Base-by-base conservation (phyloP, 805 yeast species). In the Starmerella bombi region DNA sequence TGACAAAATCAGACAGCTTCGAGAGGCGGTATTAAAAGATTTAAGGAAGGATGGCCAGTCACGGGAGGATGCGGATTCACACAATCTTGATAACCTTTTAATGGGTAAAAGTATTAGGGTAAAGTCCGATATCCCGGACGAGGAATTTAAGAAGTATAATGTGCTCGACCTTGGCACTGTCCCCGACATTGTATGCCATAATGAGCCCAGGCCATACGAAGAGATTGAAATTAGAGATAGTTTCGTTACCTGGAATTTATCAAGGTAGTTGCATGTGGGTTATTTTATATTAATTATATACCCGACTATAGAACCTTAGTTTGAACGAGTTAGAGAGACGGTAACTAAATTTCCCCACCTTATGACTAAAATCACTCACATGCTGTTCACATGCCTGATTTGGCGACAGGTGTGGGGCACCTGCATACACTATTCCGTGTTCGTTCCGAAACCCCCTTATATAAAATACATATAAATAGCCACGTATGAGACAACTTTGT, bases 211-310 rank as follows among this genome's bases (percentile, higher is more conserved):
- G 25, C 52, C 54, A 17, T 50, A 39, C 27, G 23, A 34, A 5
- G 54, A 50, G 33, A 44, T 42, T 2, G 54, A 45, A 23, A 25
- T 50, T n/a, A 23, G 48, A 12, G 45, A 44, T 9, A 32, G 28
- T 29, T 38, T 40, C 27, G 40, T 31, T 2, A 32, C 36, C 25
- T 48, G 40, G 52, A 44, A 12, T 21, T 33, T 36, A 8, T 28
- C n/a, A 8, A 28, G 14, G 14, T 28, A 28, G 12, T 23, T 23
- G n/a, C n/a, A n/a, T n/a, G n/a, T n/a, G n/a, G n/a, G n/a, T n/a
- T n/a, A n/a, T n/a, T n/a, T n/a, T n/a, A n/a, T n/a, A n/a, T n/a
- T n/a, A n/a, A n/a, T n/a, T n/a, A n/a, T n/a, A n/a, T n/a, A n/a
- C n/a, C n/a, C n/a, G n/a, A n/a, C n/a, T n/a, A n/a, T n/a, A n/a